Conservation (phyloP, 2,329 filamentous ascomycete genomes). For the Diaporthe citriasiana region DNA sequence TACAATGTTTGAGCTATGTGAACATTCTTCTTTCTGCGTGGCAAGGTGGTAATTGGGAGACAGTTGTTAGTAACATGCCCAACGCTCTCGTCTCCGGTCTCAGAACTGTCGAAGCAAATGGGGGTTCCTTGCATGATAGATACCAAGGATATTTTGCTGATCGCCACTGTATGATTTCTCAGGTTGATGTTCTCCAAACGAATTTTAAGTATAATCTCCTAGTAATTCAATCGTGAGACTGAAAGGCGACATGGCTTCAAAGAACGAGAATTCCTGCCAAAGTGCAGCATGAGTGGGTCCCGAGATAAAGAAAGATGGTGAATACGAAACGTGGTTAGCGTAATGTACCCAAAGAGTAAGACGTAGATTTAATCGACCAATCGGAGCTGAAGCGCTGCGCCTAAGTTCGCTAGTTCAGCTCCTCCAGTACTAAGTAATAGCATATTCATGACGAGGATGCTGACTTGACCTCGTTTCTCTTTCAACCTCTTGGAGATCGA, state of each 20-base stretch:
- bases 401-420: background rate
- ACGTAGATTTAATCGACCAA: background rate
- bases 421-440: background rate
- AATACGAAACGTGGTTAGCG: conserved; percentile 34
- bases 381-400: background rate
- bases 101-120: background rate
- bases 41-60: background rate
- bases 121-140: background rate
- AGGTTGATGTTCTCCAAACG: too few species aligned
- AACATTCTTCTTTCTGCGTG: background rate
- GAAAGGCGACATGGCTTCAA: background rate
- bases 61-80: background rate
- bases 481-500: background rate
- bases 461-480: background rate
- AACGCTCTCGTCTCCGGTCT: background rate
- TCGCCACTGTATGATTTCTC: too few species aligned
- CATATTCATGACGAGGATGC: conserved; percentile 3
- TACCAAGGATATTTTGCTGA: background rate
- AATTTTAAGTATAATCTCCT: too few species aligned
- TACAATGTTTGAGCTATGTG: background rate
- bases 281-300: background rate
- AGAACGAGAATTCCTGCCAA: background rate
- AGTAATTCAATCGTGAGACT: background rate
- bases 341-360: background rate
- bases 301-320: background rate